Conservation (phyloP, 768 basidiomycete species). For the Amyloporia xantha region DNA sequence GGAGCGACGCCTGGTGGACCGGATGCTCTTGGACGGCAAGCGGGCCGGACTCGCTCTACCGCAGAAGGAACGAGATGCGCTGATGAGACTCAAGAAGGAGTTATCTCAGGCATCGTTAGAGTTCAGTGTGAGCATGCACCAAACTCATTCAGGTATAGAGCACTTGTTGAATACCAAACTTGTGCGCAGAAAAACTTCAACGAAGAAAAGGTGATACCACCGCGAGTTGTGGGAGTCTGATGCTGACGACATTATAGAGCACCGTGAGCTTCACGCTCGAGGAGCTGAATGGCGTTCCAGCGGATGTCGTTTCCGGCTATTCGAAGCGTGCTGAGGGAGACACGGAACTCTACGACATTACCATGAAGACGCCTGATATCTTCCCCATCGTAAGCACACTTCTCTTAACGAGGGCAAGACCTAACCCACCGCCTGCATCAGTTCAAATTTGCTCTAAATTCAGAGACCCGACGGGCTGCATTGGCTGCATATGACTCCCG, state of each 20-base stretch:
- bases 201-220: conserved; percentile 73
- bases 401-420: neutral
- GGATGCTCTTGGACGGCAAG: conserved; percentile 74
- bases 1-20: conserved; percentile 72
- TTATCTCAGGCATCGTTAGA: conserved; percentile 71
- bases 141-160: no score
- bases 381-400: conserved; percentile 54
- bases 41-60: conserved; percentile 73
- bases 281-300: conserved; percentile 75
- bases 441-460: conserved; percentile 77
- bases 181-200: conserved; percentile 75
- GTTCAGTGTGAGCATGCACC: conserved; percentile 63
- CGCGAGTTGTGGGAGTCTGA: no score
- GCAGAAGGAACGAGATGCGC: conserved; percentile 48
- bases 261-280: conserved; percentile 58
- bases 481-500: conserved; percentile 64
- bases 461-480: conserved; percentile 61
- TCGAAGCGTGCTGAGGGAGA: conserved; percentile 53
- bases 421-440: conserved; percentile 20
- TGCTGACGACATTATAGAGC: conserved; percentile 37
- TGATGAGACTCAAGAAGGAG: conserved; percentile 66
- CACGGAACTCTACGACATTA: conserved; percentile 61
- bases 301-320: conserved; percentile 75
- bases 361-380: conserved; percentile 80
- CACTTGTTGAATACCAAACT: no score